Percentiles rank a stretch among this genome's conserved stretches.
These are phyloP conservation scores for Candida berthetii DNA, from an alignment of 805 yeast species.

Conservation along the genomic window DNA sequence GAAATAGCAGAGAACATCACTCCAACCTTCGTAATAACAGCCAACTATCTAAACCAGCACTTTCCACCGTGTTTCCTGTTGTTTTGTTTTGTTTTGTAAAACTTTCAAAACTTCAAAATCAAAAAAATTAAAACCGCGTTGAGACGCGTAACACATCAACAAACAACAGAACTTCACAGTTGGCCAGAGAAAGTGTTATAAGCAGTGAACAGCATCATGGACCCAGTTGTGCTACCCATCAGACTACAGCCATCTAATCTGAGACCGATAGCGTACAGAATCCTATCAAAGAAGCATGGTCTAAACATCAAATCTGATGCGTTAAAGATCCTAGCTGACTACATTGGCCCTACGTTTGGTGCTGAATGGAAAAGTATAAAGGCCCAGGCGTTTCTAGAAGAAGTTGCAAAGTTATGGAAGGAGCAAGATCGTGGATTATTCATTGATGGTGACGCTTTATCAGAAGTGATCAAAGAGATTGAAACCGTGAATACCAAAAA, in stretches of 20 bases:
- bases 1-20: conserved; percentile 15
- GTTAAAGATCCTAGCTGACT: conserved; percentile 62
- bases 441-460: conserved; percentile 68
- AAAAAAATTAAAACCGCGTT: too few relatives aligned
- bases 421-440: conserved; percentile 85
- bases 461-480: conserved; percentile 57
- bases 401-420: conserved; percentile 79
- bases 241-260: conserved; percentile 73
- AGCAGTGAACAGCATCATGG: not conserved
- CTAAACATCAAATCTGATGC: conserved; percentile 87
- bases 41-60: too few relatives aligned
- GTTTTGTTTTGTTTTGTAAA: too few relatives aligned
- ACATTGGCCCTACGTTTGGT: conserved; percentile 73
- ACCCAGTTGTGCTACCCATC: conserved; percentile 61
- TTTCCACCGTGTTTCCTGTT: too few relatives aligned
- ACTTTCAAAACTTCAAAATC: too few relatives aligned
- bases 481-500: conserved; percentile 18
- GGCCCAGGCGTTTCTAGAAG: conserved; percentile 64
- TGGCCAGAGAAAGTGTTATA: too few relatives aligned
- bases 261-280: conserved; percentile 87
- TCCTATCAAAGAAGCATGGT: conserved; percentile 88
- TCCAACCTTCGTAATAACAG: not conserved
- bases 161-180: too few relatives aligned
- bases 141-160: too few relatives aligned
- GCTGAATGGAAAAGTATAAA: conserved; percentile 74